Percentiles rank a stretch among this genome's conserved stretches.
Conservation (phyloP, 1,284 basidiomycete species). For the Chalciporus piperatoides region DNA sequence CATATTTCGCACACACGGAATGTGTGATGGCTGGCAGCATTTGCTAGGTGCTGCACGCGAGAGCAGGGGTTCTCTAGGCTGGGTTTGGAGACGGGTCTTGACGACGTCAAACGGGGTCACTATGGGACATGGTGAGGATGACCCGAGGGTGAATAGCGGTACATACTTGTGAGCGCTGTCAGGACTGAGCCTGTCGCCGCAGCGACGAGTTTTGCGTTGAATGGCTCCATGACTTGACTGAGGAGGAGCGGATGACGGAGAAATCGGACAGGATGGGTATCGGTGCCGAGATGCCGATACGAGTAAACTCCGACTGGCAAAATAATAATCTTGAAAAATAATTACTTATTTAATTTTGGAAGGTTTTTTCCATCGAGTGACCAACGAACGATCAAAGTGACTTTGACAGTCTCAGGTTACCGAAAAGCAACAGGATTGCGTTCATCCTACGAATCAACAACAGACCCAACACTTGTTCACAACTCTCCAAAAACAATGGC, state of each 20-base stretch:
- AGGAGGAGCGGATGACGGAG: slow-evolving; percentile 7
- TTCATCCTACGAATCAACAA: neutral
- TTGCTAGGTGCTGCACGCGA: slow-evolving; percentile 47
- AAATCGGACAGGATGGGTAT: neutral
- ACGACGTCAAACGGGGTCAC: slow-evolving; percentile 96
- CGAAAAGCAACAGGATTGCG: slow-evolving; percentile 19
- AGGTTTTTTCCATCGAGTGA: too few relatives aligned
- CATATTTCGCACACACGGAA: slow-evolving; percentile 70
- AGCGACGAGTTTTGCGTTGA: slow-evolving; percentile 76
- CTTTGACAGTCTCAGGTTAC: slow-evolving; percentile 15
- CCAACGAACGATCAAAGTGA: too few relatives aligned
- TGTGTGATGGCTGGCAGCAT: slow-evolving; percentile 66
- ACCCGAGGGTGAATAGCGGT: neutral
- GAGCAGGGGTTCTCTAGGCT: slow-evolving; percentile 54
- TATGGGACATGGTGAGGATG: slow-evolving; percentile 31
- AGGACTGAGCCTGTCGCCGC: slow-evolving; percentile 77
- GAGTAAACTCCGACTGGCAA: neutral
- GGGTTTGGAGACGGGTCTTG: slow-evolving; percentile 89
- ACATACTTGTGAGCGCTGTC: slow-evolving; percentile 77
- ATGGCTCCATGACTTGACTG: slow-evolving; percentile 56
- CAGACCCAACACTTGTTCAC: neutral
- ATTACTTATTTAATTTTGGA: too few relatives aligned
- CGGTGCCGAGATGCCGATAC: neutral
- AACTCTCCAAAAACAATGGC: slow-evolving; percentile 22
- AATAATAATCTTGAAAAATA: neutral